Percentiles rank a stretch among this genome's conserved stretches.
Conservation (phyloP, 306 rosid species). For the Psophocarpus tetragonolobus region DNA sequence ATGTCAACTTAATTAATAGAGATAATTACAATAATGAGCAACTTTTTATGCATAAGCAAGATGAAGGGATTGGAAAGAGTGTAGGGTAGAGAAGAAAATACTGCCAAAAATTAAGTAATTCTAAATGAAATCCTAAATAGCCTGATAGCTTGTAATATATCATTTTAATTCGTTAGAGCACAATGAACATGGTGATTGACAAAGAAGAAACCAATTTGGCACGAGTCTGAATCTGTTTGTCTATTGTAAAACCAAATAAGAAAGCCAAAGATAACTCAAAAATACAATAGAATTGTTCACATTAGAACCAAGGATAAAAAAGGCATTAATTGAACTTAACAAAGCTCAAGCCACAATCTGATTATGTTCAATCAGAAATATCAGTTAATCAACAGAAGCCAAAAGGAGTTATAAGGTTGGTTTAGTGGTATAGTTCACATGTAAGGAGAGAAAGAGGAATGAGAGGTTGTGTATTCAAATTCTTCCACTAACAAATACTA, state of each 20-base stretch:
- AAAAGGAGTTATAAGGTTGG: too few species aligned
- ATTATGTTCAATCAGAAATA: not conserved
- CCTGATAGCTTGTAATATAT: not conserved
- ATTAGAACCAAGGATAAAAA: not conserved
- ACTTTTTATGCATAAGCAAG: not conserved
- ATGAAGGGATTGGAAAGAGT: not conserved
- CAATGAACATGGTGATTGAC: not conserved
- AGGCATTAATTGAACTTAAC: not conserved
- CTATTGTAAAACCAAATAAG: not conserved
- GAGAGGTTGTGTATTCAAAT: too few species aligned
- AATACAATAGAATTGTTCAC: not conserved
- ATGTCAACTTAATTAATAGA: not conserved
- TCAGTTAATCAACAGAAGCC: too few species aligned
- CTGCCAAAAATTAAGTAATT: not conserved
- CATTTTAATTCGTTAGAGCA: constrained; percentile 5
- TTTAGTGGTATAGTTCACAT: too few species aligned
- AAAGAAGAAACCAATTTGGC: not conserved
- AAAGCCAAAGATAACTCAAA: not conserved
- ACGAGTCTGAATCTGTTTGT: not conserved
- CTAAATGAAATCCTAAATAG: not conserved
- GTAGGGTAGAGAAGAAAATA: not conserved
- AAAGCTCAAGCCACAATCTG: not conserved
- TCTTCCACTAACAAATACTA: too few species aligned
- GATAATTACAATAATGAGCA: not conserved
- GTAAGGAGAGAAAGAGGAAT: too few species aligned